phyloP scores from a whole-genome alignment of 805 yeast species.

The Starmerella powellii region DNA sequence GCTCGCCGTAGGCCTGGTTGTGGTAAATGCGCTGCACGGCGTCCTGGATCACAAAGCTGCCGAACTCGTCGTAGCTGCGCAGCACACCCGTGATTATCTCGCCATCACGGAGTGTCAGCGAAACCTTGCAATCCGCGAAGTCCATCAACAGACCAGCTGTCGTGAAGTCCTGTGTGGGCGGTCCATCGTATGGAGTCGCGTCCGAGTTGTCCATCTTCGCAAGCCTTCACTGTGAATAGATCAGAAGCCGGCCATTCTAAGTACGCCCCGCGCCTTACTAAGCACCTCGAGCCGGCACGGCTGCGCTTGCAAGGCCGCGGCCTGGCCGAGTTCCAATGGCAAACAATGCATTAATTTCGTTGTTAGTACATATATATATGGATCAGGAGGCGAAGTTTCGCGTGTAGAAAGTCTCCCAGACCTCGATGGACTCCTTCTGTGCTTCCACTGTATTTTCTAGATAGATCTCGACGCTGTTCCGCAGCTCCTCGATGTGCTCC shows the following conservation, averaged over 20 bases:
- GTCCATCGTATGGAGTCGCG: slow-evolving; percentile 15
- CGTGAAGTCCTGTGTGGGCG: slow-evolving; percentile 35
- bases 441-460: slow-evolving; percentile 83
- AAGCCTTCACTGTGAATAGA: too few species aligned
- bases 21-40: slow-evolving; percentile 69
- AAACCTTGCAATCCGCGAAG: slow-evolving; percentile 42
- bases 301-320: too few species aligned
- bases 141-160: slow-evolving; percentile 35
- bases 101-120: slow-evolving; percentile 82
- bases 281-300: too few species aligned
- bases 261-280: too few species aligned
- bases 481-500: slow-evolving; percentile 69
- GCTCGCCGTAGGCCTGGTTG: slow-evolving; percentile 50
- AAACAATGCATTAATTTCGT: too few species aligned
- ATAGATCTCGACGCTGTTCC: slow-evolving; percentile 79
- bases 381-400: slow-evolving; percentile 12
- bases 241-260: too few species aligned
- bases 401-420: slow-evolving; percentile 47
- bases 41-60: slow-evolving; percentile 81
- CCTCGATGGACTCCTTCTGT: slow-evolving; percentile 63
- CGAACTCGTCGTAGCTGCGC: slow-evolving; percentile 90
- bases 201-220: background rate
- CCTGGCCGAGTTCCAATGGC: too few species aligned
- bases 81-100: slow-evolving; percentile 75
- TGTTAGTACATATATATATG: too few species aligned